phyloP scores from a whole-genome alignment of 257 asterid genomes.

The Hygrophila difformis region DNA sequence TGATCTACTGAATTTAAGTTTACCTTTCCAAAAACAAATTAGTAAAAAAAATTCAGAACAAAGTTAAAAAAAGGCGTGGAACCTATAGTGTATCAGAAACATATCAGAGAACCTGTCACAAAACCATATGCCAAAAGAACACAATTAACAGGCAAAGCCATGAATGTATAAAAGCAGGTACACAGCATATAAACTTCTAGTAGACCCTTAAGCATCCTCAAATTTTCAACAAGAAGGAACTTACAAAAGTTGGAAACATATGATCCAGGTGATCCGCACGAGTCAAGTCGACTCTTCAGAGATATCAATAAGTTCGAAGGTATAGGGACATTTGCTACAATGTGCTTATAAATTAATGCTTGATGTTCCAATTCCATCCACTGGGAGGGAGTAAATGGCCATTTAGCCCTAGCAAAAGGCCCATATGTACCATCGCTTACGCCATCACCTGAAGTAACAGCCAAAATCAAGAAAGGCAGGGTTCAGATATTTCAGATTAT shows the following conservation, averaged over 20 bases:
- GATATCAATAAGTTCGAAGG: too few species aligned
- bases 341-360: slow-evolving; percentile 80
- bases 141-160: background rate
- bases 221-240: too few species aligned
- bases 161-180: too few species aligned
- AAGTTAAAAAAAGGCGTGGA: too few species aligned
- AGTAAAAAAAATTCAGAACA: too few species aligned
- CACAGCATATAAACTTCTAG: too few species aligned
- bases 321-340: slow-evolving; percentile 74
- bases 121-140: too few species aligned
- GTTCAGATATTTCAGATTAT: too few species aligned
- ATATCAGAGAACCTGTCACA: too few species aligned
- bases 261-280: slow-evolving; percentile 47
- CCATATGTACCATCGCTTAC: slow-evolving; percentile 37
- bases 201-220: too few species aligned
- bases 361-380: slow-evolving; percentile 95
- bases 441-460: slow-evolving; percentile 27
- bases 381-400: slow-evolving; percentile 85
- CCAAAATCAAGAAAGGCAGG: slow-evolving; percentile 1
- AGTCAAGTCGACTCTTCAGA: slow-evolving; percentile 56
- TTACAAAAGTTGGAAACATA: slow-evolving; percentile 61
- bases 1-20: background rate
- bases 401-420: slow-evolving; percentile 41
- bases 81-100: too few species aligned
- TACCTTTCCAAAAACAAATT: too few species aligned